Evolutionary conservation across 176 grass and related monocot species (phyloP).

Genomic region (Raddia guianensis): DNA sequence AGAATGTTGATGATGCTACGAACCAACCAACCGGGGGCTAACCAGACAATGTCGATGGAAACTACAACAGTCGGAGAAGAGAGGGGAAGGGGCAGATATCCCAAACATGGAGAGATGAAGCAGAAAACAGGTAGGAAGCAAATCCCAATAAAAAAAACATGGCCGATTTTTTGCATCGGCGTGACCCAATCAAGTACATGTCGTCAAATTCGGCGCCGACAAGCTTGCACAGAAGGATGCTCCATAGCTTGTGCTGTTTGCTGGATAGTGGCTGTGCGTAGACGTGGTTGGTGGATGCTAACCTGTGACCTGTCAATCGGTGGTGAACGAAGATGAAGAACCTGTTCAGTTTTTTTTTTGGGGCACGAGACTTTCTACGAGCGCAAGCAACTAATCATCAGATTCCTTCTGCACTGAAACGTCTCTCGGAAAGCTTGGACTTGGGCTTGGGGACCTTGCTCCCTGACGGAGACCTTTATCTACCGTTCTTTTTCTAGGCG

Average conservation of each 20-base stretch:
- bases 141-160: no score
- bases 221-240: not conserved
- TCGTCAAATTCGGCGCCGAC: not conserved
- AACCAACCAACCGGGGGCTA: no score
- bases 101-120: no score
- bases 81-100: no score
- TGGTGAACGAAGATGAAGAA: not conserved
- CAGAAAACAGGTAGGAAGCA: no score
- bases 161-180: not conserved
- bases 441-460: not conserved
- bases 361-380: not conserved
- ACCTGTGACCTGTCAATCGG: constrained; percentile 1
- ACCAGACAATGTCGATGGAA: no score
- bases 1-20: no score
- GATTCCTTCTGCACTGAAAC: constrained; percentile 21
- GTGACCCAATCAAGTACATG: not conserved
- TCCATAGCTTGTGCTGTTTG: not conserved
- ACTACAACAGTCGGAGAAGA: no score
- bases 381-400: not conserved
- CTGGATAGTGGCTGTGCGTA: not conserved
- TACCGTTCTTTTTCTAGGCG: constrained; percentile 9
- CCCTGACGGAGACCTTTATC: constrained; percentile 48
- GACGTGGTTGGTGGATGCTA: no score
- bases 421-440: constrained; percentile 5
- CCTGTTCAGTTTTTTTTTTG: not conserved